Percentiles rank a stretch among this genome's conserved stretches.
Conservation (phyloP, 192 early-diverging fungal species). For the Piromyces finnis region DNA sequence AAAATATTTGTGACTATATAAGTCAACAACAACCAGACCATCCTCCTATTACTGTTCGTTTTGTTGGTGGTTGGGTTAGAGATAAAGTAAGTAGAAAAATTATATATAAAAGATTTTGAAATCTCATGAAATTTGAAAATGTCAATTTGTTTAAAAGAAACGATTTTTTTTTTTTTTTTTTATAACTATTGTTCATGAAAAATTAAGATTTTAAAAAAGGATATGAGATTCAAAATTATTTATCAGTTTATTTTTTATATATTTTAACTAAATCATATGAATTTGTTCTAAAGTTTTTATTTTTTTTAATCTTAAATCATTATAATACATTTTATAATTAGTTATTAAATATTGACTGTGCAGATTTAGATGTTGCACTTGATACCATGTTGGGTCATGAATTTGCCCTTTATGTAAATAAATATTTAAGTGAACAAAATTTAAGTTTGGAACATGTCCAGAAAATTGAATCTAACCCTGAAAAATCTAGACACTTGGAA, state of each 20-base stretch:
- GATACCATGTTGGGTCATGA: conserved; percentile 85
- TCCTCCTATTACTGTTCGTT: conserved; percentile 47
- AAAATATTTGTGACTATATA: conserved; percentile 33
- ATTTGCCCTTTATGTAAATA: conserved; percentile 60
- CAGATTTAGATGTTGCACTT: conserved; percentile 91
- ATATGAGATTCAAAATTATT: too few relatives aligned
- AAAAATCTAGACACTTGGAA: conserved; percentile 92
- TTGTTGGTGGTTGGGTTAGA: conserved; percentile 97
- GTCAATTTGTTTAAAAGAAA: too few relatives aligned
- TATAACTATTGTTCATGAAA: too few relatives aligned
- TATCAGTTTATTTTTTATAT: too few relatives aligned
- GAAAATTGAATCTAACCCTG: conserved; percentile 83
- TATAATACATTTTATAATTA: conserved; percentile 5
- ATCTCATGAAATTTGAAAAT: too few relatives aligned
- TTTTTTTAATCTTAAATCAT: background rate
- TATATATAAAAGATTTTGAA: too few relatives aligned
- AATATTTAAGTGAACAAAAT: conserved; percentile 20
- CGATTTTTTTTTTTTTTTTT: too few relatives aligned
- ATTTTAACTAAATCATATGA: too few relatives aligned
- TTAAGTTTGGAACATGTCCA: conserved; percentile 24
- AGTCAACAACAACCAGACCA: conserved; percentile 18
- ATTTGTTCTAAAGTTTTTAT: too few relatives aligned
- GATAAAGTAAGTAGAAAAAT: conserved; percentile 51
- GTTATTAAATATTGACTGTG: conserved; percentile 65
- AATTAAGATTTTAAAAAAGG: too few relatives aligned